phyloP scores from a whole-genome alignment of 768 basidiomycete species.

The Hortiboletus campestris region DNA sequence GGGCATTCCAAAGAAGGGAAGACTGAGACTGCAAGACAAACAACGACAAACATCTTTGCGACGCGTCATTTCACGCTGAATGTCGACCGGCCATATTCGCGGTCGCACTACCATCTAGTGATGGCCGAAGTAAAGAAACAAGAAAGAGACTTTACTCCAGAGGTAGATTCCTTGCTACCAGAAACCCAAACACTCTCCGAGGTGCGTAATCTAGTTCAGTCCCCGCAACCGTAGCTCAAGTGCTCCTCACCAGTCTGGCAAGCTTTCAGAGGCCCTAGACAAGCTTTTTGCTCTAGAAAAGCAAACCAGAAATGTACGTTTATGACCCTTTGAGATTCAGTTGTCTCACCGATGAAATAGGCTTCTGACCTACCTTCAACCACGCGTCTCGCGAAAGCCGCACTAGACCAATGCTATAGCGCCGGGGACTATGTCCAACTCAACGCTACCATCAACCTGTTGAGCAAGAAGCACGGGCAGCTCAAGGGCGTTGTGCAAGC shows the following conservation, averaged over 20 bases:
- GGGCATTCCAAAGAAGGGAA: conserved; percentile 21
- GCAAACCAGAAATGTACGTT: conserved; percentile 87
- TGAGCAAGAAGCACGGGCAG: conserved; percentile 98
- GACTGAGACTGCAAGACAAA: conserved; percentile 23
- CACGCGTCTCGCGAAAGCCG: conserved; percentile 73
- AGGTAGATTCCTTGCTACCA: conserved; percentile 75
- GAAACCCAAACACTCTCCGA: conserved; percentile 67
- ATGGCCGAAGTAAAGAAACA: conserved; percentile 85
- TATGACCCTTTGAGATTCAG: background rate
- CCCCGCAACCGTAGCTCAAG: conserved; percentile 7
- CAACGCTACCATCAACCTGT: conserved; percentile 61
- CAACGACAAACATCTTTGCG: conserved; percentile 49
- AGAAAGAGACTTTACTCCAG: conserved; percentile 82
- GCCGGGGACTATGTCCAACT: conserved; percentile 67
- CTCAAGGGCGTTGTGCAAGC: conserved; percentile 85
- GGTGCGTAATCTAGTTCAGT: conserved; percentile 42
- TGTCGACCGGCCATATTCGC: conserved; percentile 38
- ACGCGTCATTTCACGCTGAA: conserved; percentile 54
- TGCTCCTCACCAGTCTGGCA: conserved; percentile 57
- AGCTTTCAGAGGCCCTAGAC: conserved; percentile 84
- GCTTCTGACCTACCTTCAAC: conserved; percentile 94
- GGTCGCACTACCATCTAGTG: conserved; percentile 41
- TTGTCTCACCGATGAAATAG: conserved; percentile 39
- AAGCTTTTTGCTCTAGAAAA: conserved; percentile 89
- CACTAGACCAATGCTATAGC: conserved; percentile 69